phyloP scores from a whole-genome alignment of 306 rosid species.

The Parietaria judaica region DNA sequence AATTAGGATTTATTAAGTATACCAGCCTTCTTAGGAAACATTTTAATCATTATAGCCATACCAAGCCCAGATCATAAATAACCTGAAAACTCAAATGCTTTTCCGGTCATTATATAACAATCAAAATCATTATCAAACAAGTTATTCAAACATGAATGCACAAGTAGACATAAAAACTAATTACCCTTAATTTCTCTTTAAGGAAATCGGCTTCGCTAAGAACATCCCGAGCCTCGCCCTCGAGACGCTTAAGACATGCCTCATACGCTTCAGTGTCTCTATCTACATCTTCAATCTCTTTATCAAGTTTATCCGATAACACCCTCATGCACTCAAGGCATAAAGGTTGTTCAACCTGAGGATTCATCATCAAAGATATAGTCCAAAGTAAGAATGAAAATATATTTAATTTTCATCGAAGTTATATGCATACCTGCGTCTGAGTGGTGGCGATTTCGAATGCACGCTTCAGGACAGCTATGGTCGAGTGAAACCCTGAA shows the following conservation, averaged over 20 bases:
- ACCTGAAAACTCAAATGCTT: background rate
- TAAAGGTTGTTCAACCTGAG: conserved; percentile 92
- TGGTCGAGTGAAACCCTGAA: conserved; percentile 70
- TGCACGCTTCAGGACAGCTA: conserved; percentile 68
- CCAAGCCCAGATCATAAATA: conserved; percentile 5
- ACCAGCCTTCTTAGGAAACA: conserved; percentile 19
- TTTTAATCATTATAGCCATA: conserved; percentile 1
- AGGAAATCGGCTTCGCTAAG: conserved; percentile 91
- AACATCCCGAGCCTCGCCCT: conserved; percentile 70
- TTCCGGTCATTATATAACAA: background rate
- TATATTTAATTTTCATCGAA: background rate
- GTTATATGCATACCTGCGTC: conserved; percentile 55
- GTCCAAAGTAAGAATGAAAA: background rate
- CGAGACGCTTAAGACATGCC: conserved; percentile 81
- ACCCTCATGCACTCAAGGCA: conserved; percentile 97
- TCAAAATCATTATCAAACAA: background rate
- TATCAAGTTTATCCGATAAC: conserved; percentile 85
- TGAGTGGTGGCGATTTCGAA: conserved; percentile 92
- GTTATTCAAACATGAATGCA: background rate
- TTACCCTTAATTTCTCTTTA: conserved; percentile 85
- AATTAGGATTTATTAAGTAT: conserved; percentile 21
- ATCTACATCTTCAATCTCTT: conserved; percentile 87
- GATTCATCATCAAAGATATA: conserved; percentile 12
- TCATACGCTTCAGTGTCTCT: conserved; percentile 84
- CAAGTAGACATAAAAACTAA: background rate